A percentile compares a stretch with the other conserved stretches of the same genome.
phyloP scores from a whole-genome alignment of 306 rosid genomes.

The Comarum palustre region DNA sequence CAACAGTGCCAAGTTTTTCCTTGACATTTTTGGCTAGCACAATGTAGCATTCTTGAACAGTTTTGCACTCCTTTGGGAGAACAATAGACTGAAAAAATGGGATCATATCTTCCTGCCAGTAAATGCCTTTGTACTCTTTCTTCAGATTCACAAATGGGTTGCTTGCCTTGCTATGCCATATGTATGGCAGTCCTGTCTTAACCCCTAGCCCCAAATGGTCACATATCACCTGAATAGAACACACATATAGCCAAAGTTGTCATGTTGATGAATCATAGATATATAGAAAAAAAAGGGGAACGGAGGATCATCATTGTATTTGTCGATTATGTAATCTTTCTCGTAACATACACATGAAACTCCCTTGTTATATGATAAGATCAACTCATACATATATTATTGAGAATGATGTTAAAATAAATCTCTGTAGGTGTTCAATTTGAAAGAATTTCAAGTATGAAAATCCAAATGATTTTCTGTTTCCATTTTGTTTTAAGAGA shows the following conservation, averaged over 20 bases:
- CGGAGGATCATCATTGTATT: background rate
- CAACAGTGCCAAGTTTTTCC: slow-evolving; percentile 36
- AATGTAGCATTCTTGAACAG: slow-evolving; percentile 42
- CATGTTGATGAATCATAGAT: background rate
- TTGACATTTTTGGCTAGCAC: slow-evolving; percentile 42
- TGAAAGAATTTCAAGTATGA: background rate
- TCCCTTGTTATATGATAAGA: background rate
- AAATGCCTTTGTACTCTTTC: slow-evolving; percentile 49
- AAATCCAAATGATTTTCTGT: background rate
- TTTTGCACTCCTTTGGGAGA: slow-evolving; percentile 38
- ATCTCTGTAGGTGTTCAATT: background rate
- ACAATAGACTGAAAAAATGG: slow-evolving; percentile 39
- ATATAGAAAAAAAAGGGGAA: too few species aligned
- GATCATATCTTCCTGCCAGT: slow-evolving; percentile 47
- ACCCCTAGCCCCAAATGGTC: slow-evolving; percentile 42
- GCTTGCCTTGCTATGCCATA: slow-evolving; percentile 57
- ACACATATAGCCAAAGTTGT: background rate
- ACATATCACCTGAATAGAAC: slow-evolving; percentile 37
- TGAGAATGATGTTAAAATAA: background rate
- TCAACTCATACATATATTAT: background rate
- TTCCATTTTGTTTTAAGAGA: too few species aligned
- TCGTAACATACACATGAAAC: background rate
- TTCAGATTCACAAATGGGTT: slow-evolving; percentile 45
- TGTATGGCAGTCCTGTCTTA: slow-evolving; percentile 47
- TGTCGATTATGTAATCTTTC: background rate